Conservation (phyloP, 2,329 filamentous ascomycete species). For the Passalora sequoiae region DNA sequence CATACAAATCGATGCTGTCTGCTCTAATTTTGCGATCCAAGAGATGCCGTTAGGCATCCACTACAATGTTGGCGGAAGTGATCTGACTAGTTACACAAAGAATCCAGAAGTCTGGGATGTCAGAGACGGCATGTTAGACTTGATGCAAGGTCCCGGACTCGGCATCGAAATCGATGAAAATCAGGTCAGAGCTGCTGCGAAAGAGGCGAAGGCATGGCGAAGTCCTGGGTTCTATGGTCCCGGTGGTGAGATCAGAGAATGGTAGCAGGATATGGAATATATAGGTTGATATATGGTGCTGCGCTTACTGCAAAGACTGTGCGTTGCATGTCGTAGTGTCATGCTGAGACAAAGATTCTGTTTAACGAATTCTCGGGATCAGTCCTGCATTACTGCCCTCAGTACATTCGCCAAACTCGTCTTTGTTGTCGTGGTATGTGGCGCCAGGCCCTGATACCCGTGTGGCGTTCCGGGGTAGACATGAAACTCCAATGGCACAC, state of each 20-base stretch:
- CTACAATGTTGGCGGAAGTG: constrained; percentile 64
- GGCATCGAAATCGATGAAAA: constrained; percentile 41
- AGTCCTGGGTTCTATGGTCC: constrained; percentile 1
- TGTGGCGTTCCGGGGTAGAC: constrained; percentile 44
- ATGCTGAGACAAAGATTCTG: too few relatives aligned
- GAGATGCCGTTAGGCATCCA: constrained; percentile 78
- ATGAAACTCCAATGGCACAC: constrained; percentile 42
- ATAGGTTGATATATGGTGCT: too few relatives aligned
- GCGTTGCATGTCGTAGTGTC: too few relatives aligned
- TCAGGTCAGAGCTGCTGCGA: background rate
- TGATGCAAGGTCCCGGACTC: constrained; percentile 27
- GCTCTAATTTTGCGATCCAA: constrained; percentile 65
- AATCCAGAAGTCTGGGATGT: constrained; percentile 29
- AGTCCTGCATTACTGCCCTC: constrained; percentile 6
- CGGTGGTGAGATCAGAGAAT: background rate
- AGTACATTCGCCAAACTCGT: constrained; percentile 12
- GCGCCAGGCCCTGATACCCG: constrained; percentile 33
- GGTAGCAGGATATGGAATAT: too few relatives aligned
- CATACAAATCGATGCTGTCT: constrained; percentile 59
- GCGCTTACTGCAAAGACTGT: too few relatives aligned
- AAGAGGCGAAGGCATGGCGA: background rate
- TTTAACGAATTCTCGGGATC: too few relatives aligned
- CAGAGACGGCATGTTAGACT: constrained; percentile 27
- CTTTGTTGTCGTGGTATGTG: constrained; percentile 16
- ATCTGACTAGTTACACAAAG: constrained; percentile 43